Base-by-base conservation (phyloP, 208 protist genomes). In the Trypanosoma congolense region DNA sequence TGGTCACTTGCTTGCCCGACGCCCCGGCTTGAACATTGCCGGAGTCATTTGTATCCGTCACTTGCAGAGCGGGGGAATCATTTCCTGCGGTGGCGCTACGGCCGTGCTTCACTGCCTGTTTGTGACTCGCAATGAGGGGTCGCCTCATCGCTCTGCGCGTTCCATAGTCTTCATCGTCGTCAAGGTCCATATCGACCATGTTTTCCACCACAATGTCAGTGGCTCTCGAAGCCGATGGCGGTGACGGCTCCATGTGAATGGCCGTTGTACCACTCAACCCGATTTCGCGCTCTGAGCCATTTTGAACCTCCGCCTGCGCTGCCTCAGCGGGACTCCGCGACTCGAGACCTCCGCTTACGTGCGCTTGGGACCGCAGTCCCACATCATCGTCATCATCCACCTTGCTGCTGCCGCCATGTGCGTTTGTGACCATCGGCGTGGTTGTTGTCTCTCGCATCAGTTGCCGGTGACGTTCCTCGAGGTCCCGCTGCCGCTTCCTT, bases 391-490 rank as follows among this genome's bases (percentile, higher is more conserved):
- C 33, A 38, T 16, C 33, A 38, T 38, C 33, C 6, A 6, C 33
- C 9, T 38, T 38, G 12, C 12, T 38, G 12, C 12, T 38, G 12
- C 33, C 33, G 12, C 12, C 33, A 12, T 38, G 6, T 12, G 12
- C 12, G 33, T 38, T 12, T 12, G 12, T 38, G 12, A 6, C 33
- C 33, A 12, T 38, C 33, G 33, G 33, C 12, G 33, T 38, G 33
- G 30, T 14, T 44, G 58, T 35, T 36, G 54, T 24, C 38, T 51
- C 46, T 36, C 47, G 36, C 18, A 65, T 43, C 9, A 65, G 26
- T 3, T n/a, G 42, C 3, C 33, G 33, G 36, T 58, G 63, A 44
- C 53, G 57, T 29, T 66, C 65, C 49, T 76, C 64, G 42, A 70
- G 49, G 8, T 48, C 48, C 6, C 56, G 47, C 29, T 70, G 63